Evolutionary conservation across 164 flowering plant species (phyloP), one percentile per base, ranked within the genome.

Genomic region (Magnolia officinalis): DNA sequence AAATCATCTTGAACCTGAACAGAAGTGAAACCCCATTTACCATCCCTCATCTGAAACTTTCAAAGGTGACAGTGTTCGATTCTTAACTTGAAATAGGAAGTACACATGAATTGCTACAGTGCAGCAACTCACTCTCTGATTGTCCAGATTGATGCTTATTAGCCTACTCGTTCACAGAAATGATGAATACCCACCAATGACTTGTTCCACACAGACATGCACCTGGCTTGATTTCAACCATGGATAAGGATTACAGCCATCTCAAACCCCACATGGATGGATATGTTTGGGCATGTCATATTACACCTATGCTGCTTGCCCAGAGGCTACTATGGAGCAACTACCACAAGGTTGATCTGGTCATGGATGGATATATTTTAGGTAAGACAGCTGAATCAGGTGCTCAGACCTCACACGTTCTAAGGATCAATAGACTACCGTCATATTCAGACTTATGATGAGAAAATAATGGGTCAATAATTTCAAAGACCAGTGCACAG

Each of bases 1-100:
- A 96, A 37, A 76, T 96, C 98, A 61, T 89, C 89, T 68, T 91
- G 77, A 78, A 92, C 90, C 99, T 96, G 86, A 52, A 45, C 31
- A 72, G 58, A 70, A 50, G 52, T 70, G n/a, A 58, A 55, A 31
- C n/a, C 58, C 18, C 31, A 23, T 24, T 73, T 71, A 59, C 4
- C 51, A 13, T 29, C 24, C 6, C 18, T 26, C 29, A 20, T 31
- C n/a, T 55, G 6, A 45, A 11, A 63, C 61, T 20, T 10, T 76
- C n/a, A 18, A 72, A 23, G 71, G 29, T 76, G 50, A 29, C 26
- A 63, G 58, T 61, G 5, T 14, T 55, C 11, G 67, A 8, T 24
- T 67, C 51, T 37, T 23, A 8, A 50, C 45, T 6, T 2, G 23
- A 78, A 66, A 37, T 45, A 64, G 45, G 18, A 49, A n/a, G 61